Conservation (phyloP, 2,329 filamentous ascomycete genomes). For the Alternaria consortialis region DNA sequence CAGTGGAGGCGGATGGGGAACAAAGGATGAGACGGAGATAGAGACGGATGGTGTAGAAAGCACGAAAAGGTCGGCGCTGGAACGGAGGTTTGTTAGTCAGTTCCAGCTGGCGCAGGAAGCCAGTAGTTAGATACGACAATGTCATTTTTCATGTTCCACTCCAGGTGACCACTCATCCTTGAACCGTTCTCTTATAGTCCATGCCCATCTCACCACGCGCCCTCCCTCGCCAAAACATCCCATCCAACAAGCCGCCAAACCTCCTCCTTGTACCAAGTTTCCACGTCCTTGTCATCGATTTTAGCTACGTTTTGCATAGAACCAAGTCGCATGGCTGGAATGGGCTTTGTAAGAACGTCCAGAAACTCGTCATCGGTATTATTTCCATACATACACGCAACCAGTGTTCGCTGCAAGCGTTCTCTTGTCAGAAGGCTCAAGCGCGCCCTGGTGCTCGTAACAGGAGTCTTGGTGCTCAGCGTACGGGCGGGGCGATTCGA, state of each 20-base stretch:
- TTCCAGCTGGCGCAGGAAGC: slow-evolving; percentile 28
- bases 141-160: neutral
- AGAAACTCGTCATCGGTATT: slow-evolving; percentile 51
- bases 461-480: slow-evolving; percentile 35
- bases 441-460: slow-evolving; percentile 39
- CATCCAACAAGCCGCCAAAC: slow-evolving; percentile 67
- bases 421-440: slow-evolving; percentile 52
- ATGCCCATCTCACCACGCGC: slow-evolving; percentile 21
- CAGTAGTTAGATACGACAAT: slow-evolving; percentile 15
- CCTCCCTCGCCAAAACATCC: slow-evolving; percentile 56
- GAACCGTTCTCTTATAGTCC: neutral
- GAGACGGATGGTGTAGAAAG: neutral
- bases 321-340: slow-evolving; percentile 24
- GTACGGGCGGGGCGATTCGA: slow-evolving; percentile 28
- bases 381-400: slow-evolving; percentile 55
- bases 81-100: slow-evolving; percentile 25
- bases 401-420: slow-evolving; percentile 56
- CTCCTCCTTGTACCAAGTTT: slow-evolving; percentile 65
- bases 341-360: slow-evolving; percentile 55
- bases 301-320: slow-evolving; percentile 45
- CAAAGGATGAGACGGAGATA: neutral
- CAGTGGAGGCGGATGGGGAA: slow-evolving; percentile 27
- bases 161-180: too few relatives aligned
- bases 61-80: neutral
- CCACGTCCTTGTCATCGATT: slow-evolving; percentile 52